A percentile compares a stretch with the other conserved stretches of the same genome.
Conservation (phyloP, 176 grass and related monocot species). For the Chrysopogon serrulatus region DNA sequence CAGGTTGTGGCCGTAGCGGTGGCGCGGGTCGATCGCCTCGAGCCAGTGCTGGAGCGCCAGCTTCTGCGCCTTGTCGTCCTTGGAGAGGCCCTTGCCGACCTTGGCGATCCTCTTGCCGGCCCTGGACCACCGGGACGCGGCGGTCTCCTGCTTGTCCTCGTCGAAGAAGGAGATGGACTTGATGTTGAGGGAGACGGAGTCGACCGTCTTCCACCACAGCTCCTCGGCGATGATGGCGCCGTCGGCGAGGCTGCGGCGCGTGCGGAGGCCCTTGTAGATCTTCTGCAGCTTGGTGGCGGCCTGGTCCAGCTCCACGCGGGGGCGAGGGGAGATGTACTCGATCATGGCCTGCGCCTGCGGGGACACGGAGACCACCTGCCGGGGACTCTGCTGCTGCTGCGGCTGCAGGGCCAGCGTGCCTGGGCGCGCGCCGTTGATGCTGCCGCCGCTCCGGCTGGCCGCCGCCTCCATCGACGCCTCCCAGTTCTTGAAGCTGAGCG, state of each 20-base stretch:
- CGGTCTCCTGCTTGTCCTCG: conserved; percentile 65
- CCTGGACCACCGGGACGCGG: conserved; percentile 74
- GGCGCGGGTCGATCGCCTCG: conserved; percentile 97
- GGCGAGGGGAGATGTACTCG: conserved; percentile 65
- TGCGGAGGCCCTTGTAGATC: conserved; percentile 87
- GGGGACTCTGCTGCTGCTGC: neutral
- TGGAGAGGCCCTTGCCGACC: conserved; percentile 92
- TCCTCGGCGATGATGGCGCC: conserved; percentile 91
- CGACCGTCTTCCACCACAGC: conserved; percentile 93
- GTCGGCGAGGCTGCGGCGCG: conserved; percentile 85
- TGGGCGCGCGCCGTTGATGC: conserved; percentile 44
- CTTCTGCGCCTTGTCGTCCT: conserved; percentile 91
- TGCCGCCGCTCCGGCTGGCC: neutral
- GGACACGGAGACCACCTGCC: neutral
- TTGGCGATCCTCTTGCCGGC: conserved; percentile 67
- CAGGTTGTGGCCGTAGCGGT: conserved; percentile 94
- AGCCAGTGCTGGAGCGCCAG: conserved; percentile 94
- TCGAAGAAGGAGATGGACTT: conserved; percentile 91
- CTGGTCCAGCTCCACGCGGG: conserved; percentile 56
- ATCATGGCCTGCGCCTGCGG: conserved; percentile 14
- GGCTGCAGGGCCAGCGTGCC: conserved; percentile 15
- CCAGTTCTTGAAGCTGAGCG: conserved; percentile 95
- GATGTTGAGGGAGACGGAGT: conserved; percentile 57
- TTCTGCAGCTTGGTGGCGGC: conserved; percentile 84
- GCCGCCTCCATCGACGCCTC: neutral